Evolutionary conservation across 140 eudicot species (phyloP), one percentile per base, ranked within the genome.

Genomic region (Anethum foeniculum): DNA sequence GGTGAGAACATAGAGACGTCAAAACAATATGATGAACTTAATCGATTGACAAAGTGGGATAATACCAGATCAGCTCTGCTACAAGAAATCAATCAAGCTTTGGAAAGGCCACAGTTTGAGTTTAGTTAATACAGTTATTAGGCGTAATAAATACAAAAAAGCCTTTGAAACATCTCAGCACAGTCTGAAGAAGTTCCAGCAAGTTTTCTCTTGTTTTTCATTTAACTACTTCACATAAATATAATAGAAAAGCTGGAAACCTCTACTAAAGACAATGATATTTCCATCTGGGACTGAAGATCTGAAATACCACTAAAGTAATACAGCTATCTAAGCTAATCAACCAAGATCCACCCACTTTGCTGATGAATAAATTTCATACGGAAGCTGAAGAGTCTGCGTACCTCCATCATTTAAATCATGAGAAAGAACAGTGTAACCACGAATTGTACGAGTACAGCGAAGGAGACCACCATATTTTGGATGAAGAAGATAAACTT

Each of bases 311-410:
- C 69, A 62, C 3, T 18, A 67, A 67, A 32, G 23, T 32, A 67
- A 67, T 30, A 67, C 74, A 65, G 4, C 19, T 15, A 30, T 19
- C 5, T 67, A 68, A 68, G 43, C 44, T 68, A 19, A 72, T 75
- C 43, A 75, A 47, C 79, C 79, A 46, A 75, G 52, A 75, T 75
- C 64, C 6, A 75, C 79, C 64, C 79, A 75, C 79, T 75, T 75
- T 15, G 79, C 79, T 25, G 64, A 75, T 47, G 62, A 48, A 25
- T 15, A 48, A 47, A 75, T 75, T 47, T 28, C 13, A 48, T 47
- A 28, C 28, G 79, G 79, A 21, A 75, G 25, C 64, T 48, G 62
- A 47, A 27, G 79, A 75, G 79, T 48, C 16, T 48, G 64, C 32
- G 79, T 75, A 48, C 25, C 79, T 48, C 79, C 62, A 32, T 75